A percentile compares a stretch with the other conserved stretches of the same genome.
These are phyloP conservation scores for Domatiomyces globalis DNA, from an alignment of 2,329 filamentous ascomycete genomes.

Conservation along the genomic window DNA sequence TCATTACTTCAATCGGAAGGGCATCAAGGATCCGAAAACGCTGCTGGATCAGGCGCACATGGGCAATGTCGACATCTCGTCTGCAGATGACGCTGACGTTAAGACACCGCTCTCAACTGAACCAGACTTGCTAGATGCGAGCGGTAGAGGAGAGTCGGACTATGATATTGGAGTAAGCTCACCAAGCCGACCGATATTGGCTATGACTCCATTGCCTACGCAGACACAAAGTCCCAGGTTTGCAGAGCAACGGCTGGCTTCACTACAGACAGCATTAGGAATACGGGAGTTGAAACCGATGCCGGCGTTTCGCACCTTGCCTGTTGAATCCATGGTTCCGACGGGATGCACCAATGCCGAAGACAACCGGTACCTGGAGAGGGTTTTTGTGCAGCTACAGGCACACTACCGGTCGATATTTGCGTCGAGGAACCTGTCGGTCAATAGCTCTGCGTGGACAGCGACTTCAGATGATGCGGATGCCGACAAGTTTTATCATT, in stretches of 20 bases:
- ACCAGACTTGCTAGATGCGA: slow-evolving; percentile 8
- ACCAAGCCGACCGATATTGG: slow-evolving; percentile 6
- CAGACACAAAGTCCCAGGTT: slow-evolving; percentile 4
- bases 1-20: slow-evolving; percentile 19
- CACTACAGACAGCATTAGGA: slow-evolving; percentile 10
- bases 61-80: slow-evolving; percentile 9
- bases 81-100: slow-evolving; percentile 14
- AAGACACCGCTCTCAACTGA: slow-evolving; percentile 14
- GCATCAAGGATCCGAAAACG: slow-evolving; percentile 18
- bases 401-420: slow-evolving; percentile 16
- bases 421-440: slow-evolving; percentile 11
- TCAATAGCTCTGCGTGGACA: slow-evolving; percentile 15
- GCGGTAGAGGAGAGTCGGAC: slow-evolving; percentile 7
- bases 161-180: slow-evolving; percentile 10
- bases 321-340: slow-evolving; percentile 13
- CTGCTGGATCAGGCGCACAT: slow-evolving; percentile 9
- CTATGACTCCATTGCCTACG: slow-evolving; percentile 1
- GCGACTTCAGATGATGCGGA: slow-evolving; percentile 16
- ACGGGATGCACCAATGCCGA: slow-evolving; percentile 6
- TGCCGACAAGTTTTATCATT: slow-evolving; percentile 17
- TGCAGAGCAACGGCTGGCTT: slow-evolving; percentile 9
- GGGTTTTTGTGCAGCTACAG: slow-evolving; percentile 13
- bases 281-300: slow-evolving; percentile 13
- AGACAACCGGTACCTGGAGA: slow-evolving; percentile 13
- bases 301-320: slow-evolving; percentile 14